Base-by-base conservation (phyloP, 1,284 basidiomycete species). In the Leccinum subspadiceum region DNA sequence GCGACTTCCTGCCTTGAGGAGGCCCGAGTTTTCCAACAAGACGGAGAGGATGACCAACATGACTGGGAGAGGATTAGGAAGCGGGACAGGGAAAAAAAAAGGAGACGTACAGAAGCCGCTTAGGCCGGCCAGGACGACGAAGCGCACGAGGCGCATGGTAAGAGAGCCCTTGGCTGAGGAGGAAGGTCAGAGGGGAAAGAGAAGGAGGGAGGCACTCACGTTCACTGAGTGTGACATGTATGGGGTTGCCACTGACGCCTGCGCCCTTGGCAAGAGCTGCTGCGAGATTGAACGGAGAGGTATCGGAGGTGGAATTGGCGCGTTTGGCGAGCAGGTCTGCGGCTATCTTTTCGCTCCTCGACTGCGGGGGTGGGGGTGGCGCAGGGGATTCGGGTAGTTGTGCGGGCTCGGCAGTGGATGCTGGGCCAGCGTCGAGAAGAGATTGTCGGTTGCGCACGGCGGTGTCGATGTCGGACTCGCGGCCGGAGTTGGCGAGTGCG, bases 1-100 rank as follows among this genome's bases (percentile, higher is more conserved):
- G 33, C 83, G 82, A 39, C 90, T 89, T 1, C 90, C 93, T 7
- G 92, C 88, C 77, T 96, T 96, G 77, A 96, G 84, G 48, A 96
- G 80, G 8, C 94, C 94, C 29, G 92, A 90, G 71, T 94, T 96
- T 75, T 97, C 96, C 70, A 97, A 84, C 65, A 97, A 81, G 53
- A 96, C 88, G 0, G 93, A 90, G 50, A 96, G 77, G 48, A 96
- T 79, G 54, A 94, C 92, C 59, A 97, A 78, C 68, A 92, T 80
- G 71, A 91, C 89, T 91, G 63, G 10, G 39, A 41, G 5, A n/a
- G 52, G 6, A 33, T 70, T 13, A 65, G 56, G 24, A 53, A 53
- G 35, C 17, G 5, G 17, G 17, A 26, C 8, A 39, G n/a, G 33
- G 15, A 15, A 20, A 0, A 26, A n/a, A 51, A 52, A 37, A 20